A percentile compares a stretch with the other conserved stretches of the same genome.
These are phyloP conservation scores for Phytophthora nicotianae DNA, from an alignment of 352 stramenopile species.

Conservation along the genomic window DNA sequence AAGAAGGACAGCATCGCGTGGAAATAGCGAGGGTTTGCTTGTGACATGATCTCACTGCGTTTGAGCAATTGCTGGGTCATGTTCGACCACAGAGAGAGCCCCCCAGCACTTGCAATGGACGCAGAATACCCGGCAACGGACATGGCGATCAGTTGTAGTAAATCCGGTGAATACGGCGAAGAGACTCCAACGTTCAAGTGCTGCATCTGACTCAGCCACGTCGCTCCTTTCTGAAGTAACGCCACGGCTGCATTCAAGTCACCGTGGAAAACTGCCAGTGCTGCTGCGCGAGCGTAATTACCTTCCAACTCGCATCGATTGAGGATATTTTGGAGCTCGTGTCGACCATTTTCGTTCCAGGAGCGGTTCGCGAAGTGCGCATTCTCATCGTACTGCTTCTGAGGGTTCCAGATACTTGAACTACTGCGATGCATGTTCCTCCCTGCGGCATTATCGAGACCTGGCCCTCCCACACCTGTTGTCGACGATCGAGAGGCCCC, in stretches of 20 bases:
- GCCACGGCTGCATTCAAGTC: conserved; percentile 72
- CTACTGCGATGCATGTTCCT: conserved; percentile 65
- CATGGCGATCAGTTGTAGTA: conserved; percentile 91
- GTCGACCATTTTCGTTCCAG: conserved; percentile 50
- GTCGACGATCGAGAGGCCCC: conserved; percentile 19
- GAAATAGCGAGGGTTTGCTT: conserved; percentile 74
- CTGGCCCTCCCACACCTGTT: conserved; percentile 30
- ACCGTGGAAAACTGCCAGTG: conserved; percentile 85
- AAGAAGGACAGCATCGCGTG: conserved; percentile 83
- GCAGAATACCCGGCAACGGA: conserved; percentile 83
- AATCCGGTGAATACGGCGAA: conserved; percentile 62
- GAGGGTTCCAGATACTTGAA: conserved; percentile 67
- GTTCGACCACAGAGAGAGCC: conserved; percentile 66
- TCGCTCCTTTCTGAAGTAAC: conserved; percentile 74
- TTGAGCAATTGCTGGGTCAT: conserved; percentile 85
- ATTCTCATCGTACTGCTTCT: conserved; percentile 66
- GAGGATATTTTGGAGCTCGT: conserved; percentile 69
- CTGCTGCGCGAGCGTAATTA: conserved; percentile 70
- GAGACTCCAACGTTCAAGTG: conserved; percentile 41
- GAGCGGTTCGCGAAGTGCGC: conserved; percentile 50
- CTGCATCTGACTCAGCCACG: conserved; percentile 65
- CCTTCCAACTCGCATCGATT: conserved; percentile 63
- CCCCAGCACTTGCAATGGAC: conserved; percentile 42
- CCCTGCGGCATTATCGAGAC: conserved; percentile 33
- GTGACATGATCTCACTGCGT: conserved; percentile 72